These are phyloP conservation scores for Tetracentron sinense DNA, from an alignment of 164 flowering plant genomes.

Conservation along the genomic window DNA sequence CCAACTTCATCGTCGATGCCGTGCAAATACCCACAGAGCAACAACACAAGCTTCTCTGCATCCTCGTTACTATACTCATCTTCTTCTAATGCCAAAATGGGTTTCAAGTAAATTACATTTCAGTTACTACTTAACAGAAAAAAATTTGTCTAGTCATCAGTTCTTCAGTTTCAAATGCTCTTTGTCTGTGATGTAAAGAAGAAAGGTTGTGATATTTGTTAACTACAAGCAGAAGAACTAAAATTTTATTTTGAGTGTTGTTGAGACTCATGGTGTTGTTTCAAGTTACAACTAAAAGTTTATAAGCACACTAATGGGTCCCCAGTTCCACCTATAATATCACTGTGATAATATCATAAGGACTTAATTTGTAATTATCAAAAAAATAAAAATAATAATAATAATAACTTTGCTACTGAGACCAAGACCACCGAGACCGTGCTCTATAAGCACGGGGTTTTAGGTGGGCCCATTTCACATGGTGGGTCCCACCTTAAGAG, in stretches of 20 bases:
- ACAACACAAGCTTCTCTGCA: constrained; percentile 67
- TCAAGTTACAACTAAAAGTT: neutral
- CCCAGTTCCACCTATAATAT: too few relatives aligned
- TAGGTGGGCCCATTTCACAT: too few relatives aligned
- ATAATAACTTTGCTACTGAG: too few relatives aligned
- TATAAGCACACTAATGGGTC: neutral
- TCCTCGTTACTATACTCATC: constrained; percentile 61
- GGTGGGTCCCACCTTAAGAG: too few relatives aligned
- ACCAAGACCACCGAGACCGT: too few relatives aligned
- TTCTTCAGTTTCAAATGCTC: neutral
- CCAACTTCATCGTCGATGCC: constrained; percentile 30
- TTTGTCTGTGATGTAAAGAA: constrained; percentile 1
- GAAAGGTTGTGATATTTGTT: neutral
- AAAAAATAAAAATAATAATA: too few relatives aligned
- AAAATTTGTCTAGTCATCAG: neutral
- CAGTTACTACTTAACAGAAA: neutral
- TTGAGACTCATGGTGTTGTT: neutral
- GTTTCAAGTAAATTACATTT: constrained; percentile 18
- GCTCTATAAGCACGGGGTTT: too few relatives aligned
- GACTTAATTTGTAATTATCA: too few relatives aligned
- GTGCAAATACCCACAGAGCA: constrained; percentile 36
- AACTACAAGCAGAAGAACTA: neutral
- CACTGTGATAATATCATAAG: too few relatives aligned
- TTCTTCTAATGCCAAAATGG: constrained; percentile 39
- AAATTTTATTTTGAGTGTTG: too few relatives aligned